phyloP scores from a whole-genome alignment of 2,329 filamentous ascomycete genomes.

The Fusarium begoniae region DNA sequence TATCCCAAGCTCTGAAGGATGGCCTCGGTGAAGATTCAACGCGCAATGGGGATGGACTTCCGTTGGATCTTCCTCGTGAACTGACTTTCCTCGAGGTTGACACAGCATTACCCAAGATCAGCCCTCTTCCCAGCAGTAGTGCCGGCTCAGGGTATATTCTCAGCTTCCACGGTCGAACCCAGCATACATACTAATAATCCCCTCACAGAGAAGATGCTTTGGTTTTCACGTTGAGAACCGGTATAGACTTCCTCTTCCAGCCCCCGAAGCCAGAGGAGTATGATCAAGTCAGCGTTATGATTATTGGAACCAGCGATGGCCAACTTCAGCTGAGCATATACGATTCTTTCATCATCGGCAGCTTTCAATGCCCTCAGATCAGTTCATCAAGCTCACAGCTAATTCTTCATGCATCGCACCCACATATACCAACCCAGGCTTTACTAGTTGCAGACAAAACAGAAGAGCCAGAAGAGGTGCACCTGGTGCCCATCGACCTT shows the following conservation, averaged over 20 bases:
- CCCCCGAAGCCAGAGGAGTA: constrained; percentile 70
- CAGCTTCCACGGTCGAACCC: not conserved
- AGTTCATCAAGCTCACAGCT: constrained; percentile 47
- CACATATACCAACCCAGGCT: constrained; percentile 78
- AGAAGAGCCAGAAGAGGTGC: constrained; percentile 46
- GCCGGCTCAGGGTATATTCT: constrained; percentile 66
- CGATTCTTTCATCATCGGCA: constrained; percentile 83
- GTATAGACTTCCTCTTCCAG: constrained; percentile 76
- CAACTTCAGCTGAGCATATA: constrained; percentile 82
- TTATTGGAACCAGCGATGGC: constrained; percentile 77
- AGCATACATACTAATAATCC: constrained; percentile 15
- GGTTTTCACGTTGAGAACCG: constrained; percentile 75
- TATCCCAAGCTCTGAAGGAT: constrained; percentile 21
- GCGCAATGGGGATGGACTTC: constrained; percentile 19
- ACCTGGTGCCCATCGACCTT: constrained; percentile 82
- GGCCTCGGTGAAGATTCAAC: constrained; percentile 13
- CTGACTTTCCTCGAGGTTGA: constrained; percentile 81
- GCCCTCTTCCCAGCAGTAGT: constrained; percentile 69
- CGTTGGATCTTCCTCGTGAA: constrained; percentile 72
- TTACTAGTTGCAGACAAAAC: constrained; percentile 65
- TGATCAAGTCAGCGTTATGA: constrained; percentile 80
- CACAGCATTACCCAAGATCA: constrained; percentile 78
- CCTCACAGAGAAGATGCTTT: constrained; percentile 59
- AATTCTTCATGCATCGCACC: constrained; percentile 74
- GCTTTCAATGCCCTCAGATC: constrained; percentile 61